A percentile compares a stretch with the other conserved stretches of the same genome.
Evolutionary conservation across 176 grass and related monocot genomes (phyloP).

Genomic region (Otatea glauca): DNA sequence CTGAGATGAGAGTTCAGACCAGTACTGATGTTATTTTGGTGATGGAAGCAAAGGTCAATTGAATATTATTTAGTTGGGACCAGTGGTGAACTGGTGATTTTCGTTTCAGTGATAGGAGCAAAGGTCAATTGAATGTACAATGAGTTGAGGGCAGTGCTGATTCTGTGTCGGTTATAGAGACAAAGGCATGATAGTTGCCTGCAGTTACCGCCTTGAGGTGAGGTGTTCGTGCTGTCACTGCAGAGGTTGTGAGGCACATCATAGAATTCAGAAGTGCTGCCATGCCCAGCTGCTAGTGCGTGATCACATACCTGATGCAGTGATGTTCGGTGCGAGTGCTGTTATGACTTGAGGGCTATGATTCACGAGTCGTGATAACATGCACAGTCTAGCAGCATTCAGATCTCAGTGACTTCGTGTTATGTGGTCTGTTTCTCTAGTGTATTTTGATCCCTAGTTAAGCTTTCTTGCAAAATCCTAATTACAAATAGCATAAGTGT

Average conservation of each 20-base stretch:
- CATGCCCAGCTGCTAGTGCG: background rate
- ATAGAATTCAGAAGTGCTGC: background rate
- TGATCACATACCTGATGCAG: background rate
- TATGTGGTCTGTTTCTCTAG: background rate
- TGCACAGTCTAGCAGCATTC: background rate
- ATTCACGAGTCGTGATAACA: background rate
- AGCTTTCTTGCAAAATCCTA: background rate
- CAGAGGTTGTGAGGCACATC: background rate
- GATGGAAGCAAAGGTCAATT: background rate
- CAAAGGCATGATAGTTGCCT: background rate
- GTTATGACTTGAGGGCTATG: background rate
- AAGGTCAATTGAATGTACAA: background rate
- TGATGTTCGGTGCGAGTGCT: background rate
- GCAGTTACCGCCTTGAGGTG: background rate
- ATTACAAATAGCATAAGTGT: background rate
- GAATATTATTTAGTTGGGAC: background rate
- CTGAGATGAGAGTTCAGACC: background rate
- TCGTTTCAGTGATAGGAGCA: background rate
- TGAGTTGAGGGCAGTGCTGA: background rate
- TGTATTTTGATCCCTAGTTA: background rate
- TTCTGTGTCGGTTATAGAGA: background rate
- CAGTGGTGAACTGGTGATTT: background rate
- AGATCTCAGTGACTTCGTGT: background rate
- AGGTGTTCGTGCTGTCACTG: constrained; percentile 5
- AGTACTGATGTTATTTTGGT: background rate